Percentiles rank a stretch among this genome's conserved stretches.
phyloP scores from a whole-genome alignment of 106 monocot species.

The Phalaenopsis equestris region DNA sequence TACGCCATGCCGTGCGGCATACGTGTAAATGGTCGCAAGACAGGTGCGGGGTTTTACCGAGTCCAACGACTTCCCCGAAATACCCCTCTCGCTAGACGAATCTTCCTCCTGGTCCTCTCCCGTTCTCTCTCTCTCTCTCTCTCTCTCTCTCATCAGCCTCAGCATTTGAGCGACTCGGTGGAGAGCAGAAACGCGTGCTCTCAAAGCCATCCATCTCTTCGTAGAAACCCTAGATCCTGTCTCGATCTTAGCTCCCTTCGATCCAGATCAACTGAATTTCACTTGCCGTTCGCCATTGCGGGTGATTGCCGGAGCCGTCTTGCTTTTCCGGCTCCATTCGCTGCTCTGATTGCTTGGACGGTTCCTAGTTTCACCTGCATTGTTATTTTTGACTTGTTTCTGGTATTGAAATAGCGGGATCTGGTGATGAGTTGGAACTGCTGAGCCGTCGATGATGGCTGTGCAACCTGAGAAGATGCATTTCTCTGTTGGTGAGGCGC shows the following conservation, averaged over 20 bases:
- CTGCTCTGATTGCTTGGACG: not conserved
- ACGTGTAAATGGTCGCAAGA: not conserved
- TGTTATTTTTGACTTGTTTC: not conserved
- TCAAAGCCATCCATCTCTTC: not conserved
- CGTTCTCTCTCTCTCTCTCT: slow-evolving; percentile 5
- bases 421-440: slow-evolving; percentile 1
- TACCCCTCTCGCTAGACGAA: not conserved
- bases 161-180: slow-evolving; percentile 1
- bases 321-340: not conserved
- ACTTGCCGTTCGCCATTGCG: not conserved
- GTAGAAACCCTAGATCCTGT: slow-evolving; percentile 9
- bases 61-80: slow-evolving; percentile 7
- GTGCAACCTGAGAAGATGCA: slow-evolving; percentile 7
- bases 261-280: not conserved
- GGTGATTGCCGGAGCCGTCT: not conserved
- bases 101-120: slow-evolving; percentile 5
- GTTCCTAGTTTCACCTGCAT: not conserved
- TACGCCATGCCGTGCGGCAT: not conserved
- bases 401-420: not conserved
- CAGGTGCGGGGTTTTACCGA: not conserved
- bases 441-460: not conserved
- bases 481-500: not conserved
- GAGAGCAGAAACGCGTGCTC: slow-evolving; percentile 11
- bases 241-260: not conserved
- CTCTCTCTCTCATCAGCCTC: not conserved